Conservation (phyloP, 495 filamentous ascomycete genomes). For the Emericellopsis terricola region DNA sequence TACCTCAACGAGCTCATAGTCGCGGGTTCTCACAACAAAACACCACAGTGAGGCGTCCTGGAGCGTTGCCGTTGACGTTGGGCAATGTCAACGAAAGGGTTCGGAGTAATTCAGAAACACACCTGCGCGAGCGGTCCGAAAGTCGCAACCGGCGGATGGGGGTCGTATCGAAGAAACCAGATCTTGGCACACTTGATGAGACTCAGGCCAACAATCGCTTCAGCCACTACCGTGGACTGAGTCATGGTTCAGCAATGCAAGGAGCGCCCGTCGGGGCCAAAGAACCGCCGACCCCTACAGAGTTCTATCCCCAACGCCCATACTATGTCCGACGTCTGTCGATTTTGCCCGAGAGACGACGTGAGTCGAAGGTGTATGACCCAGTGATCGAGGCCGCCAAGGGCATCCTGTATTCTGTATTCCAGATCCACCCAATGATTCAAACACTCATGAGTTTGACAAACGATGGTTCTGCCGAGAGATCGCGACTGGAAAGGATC, state of each 20-base stretch:
- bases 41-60: constrained; percentile 42
- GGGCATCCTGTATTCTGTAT: constrained; percentile 72
- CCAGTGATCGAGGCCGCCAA: constrained; percentile 64
- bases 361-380: constrained; percentile 36
- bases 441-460: constrained; percentile 53
- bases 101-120: constrained; percentile 79
- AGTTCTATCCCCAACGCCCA: constrained; percentile 30
- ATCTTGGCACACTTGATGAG: constrained; percentile 62
- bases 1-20: constrained; percentile 60
- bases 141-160: constrained; percentile 59
- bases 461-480: constrained; percentile 44
- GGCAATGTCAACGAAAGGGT: constrained; percentile 61
- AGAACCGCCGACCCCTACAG: constrained; percentile 40
- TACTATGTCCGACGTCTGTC: constrained; percentile 60
- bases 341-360: constrained; percentile 66
- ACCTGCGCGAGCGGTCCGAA: constrained; percentile 35
- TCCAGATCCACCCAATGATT: constrained; percentile 62
- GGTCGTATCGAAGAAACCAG: constrained; percentile 53
- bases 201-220: constrained; percentile 46
- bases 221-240: constrained; percentile 67
- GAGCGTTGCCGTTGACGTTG: constrained; percentile 46
- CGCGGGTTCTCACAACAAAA: constrained; percentile 62
- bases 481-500: constrained; percentile 57
- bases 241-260: constrained; percentile 60
- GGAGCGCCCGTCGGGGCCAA: constrained; percentile 14